Conservation (phyloP, 305 asterid species). For the Withania somnifera region DNA sequence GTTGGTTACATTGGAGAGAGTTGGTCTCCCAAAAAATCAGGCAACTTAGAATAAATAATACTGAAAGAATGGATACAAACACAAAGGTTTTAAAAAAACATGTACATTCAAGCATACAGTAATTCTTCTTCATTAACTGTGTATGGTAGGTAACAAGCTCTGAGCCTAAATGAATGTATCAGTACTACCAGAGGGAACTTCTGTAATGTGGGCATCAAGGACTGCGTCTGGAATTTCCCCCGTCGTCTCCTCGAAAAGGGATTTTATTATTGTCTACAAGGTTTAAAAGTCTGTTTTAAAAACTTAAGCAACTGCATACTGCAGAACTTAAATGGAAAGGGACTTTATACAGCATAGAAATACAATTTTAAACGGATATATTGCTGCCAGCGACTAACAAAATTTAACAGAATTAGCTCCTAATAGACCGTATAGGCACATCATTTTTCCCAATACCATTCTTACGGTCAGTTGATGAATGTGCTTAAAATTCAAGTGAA, state of each 20-base stretch:
- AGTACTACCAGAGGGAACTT: conserved; percentile 22
- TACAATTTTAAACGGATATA: not conserved
- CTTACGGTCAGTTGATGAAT: not conserved
- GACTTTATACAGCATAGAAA: not conserved
- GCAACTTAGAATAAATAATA: not conserved
- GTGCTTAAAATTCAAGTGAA: not conserved
- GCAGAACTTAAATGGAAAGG: not conserved
- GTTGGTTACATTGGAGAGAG: not conserved
- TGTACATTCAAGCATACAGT: conserved; percentile 35
- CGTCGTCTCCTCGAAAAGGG: conserved; percentile 64
- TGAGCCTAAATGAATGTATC: conserved; percentile 48
- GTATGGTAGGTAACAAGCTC: conserved; percentile 54
- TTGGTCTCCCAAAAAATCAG: not conserved
- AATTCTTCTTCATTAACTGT: conserved; percentile 48
- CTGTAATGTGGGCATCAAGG: conserved; percentile 53
- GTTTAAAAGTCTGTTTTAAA: not conserved
- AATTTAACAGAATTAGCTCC: not conserved
- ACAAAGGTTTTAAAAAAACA: not conserved
- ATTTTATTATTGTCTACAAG: conserved; percentile 54
- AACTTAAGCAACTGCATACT: too few species aligned
- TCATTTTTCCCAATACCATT: not conserved
- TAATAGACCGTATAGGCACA: not conserved
- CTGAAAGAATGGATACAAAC: not conserved
- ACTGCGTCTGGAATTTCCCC: conserved; percentile 62
- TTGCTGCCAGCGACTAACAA: not conserved